Evolutionary conservation across 805 yeast species (phyloP).

Genomic region (Candida schatavii): DNA sequence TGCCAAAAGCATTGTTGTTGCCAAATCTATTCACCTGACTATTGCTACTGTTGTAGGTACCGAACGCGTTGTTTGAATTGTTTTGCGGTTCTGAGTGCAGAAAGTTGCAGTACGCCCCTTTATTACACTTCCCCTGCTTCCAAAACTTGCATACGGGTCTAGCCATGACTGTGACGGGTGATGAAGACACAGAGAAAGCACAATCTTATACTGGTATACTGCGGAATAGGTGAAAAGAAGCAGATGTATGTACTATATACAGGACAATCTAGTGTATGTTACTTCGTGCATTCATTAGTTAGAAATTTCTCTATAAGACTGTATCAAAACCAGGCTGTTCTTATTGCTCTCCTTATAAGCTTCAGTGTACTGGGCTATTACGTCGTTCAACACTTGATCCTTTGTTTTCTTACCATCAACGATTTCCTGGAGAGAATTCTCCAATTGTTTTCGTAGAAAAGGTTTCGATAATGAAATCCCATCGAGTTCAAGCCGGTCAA

Average conservation of each 20-base stretch:
- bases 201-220: neutral
- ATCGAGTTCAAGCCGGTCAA: slow-evolving; percentile 68
- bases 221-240: neutral
- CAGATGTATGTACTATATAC: too few species aligned
- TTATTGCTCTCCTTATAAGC: slow-evolving; percentile 53
- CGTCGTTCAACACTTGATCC: slow-evolving; percentile 52
- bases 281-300: too few species aligned
- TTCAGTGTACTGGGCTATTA: slow-evolving; percentile 55
- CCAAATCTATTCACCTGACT: neutral
- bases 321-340: slow-evolving; percentile 35
- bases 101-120: slow-evolving; percentile 1
- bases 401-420: slow-evolving; percentile 61
- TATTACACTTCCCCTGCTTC: slow-evolving; percentile 24
- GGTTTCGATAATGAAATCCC: slow-evolving; percentile 71
- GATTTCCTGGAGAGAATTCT: slow-evolving; percentile 60
- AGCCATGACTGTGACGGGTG: too few species aligned
- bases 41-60: neutral
- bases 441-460: slow-evolving; percentile 74
- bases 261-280: too few species aligned
- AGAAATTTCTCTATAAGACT: slow-evolving; percentile 13
- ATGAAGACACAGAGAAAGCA: too few species aligned
- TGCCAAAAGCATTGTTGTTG: neutral
- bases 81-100: neutral
- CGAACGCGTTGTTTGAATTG: slow-evolving; percentile 13
- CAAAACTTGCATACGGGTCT: slow-evolving; percentile 19